Evolutionary conservation across 768 basidiomycete species (phyloP), one percentile per base, ranked within the genome.

Genomic region (Piloderma croceum): DNA sequence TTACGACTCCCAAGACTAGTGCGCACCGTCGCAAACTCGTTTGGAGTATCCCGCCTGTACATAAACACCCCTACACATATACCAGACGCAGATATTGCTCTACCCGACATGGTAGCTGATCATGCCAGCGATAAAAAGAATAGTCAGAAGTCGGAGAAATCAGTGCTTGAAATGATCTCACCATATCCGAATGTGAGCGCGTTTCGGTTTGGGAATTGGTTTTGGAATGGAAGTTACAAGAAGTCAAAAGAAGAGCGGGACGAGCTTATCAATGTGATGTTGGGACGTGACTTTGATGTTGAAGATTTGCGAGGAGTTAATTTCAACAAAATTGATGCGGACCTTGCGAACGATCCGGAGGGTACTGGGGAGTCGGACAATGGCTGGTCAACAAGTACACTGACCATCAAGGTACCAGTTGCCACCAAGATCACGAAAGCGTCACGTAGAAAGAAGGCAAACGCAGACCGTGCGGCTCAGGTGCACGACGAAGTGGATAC

Each of bases 181-280:
- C 55, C 53, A 6, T 56, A 58, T 37, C 55, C 49, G 3, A 56
- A 54, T 34, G 19, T 49, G 7, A 51, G 45, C 10, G 42, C 53
- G 1, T 56, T 56, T 36, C 34, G 48, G 15, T 49, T 54, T 42
- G 56, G 56, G 23, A 34, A 45, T 22, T 50, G 46, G 44, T 47
- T 45, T 44, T 52, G 53, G 53, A 45, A 50, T 7, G 49, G 47
- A 6, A 43, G 45, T 7, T 42, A 42, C 20, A 46, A 50, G 22
- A 52, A 49, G 20, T 9, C 27, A 15, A 44, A 31, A 33, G 38
- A 42, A 36, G 24, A 29, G 27, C 9, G 27, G 4, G 44, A 50
- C 10, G 34, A 41, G 5, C 29, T 53, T 7, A 36, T 48, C 21
- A 42, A 50, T 13, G 45, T 52, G 24, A 24, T 46, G 10, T 35